Percentiles rank a stretch among this genome's conserved stretches.
phyloP scores from a whole-genome alignment of 768 basidiomycete species.

The Leccinum subtestaceum region DNA sequence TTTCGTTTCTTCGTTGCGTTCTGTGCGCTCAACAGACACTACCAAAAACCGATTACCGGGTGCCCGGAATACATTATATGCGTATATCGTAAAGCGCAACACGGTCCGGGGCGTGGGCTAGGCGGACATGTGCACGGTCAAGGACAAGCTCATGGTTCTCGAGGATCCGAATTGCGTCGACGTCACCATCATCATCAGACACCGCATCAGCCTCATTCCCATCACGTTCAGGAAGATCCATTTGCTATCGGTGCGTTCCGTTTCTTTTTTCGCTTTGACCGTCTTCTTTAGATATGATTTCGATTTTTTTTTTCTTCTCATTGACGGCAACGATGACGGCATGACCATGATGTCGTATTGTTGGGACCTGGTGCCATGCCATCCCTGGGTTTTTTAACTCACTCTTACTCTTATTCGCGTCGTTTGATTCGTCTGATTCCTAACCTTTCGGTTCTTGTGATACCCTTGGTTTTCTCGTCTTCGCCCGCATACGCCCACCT shows the following conservation, averaged over 20 bases:
- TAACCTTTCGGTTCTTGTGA: not conserved
- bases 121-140: not conserved
- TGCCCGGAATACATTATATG: not conserved
- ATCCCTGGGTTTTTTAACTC: not conserved
- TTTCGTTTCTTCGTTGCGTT: not conserved
- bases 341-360: not conserved
- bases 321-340: not conserved
- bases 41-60: not conserved
- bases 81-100: slow-evolving; percentile 1
- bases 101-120: not conserved
- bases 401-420: not conserved
- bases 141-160: not conserved
- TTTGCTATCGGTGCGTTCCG: slow-evolving; percentile 14
- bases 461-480: not conserved
- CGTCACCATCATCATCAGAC: slow-evolving; percentile 4
- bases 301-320: not conserved
- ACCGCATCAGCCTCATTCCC: not conserved
- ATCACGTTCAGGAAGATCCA: not conserved
- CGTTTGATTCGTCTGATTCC: not conserved
- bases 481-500: not conserved
- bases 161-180: slow-evolving; percentile 12
- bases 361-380: not conserved
- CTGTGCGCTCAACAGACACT: not conserved
- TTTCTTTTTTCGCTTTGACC: not conserved
- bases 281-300: not conserved